Percentiles rank a stretch among this genome's conserved stretches.
Evolutionary conservation across 805 yeast species (phyloP).

Genomic region (Wickerhamomyces queroliae): DNA sequence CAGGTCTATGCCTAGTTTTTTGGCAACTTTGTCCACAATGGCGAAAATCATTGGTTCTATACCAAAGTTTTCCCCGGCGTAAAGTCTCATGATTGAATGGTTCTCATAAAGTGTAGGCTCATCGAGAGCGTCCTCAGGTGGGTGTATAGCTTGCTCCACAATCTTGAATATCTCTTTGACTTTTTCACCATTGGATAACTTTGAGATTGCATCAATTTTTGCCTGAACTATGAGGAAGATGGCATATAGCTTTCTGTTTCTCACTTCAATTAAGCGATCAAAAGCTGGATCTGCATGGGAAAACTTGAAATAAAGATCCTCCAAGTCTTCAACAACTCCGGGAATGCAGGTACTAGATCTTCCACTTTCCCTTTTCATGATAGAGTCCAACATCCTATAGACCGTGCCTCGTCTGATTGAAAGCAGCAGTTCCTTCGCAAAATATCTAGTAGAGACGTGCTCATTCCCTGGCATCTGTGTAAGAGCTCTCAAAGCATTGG

Average conservation of each 20-base stretch:
- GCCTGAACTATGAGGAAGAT: too few species aligned
- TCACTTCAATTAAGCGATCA: background rate
- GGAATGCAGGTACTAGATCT: too few species aligned
- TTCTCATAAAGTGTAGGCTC: background rate
- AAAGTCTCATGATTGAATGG: background rate
- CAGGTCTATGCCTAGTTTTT: background rate
- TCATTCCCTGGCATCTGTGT: background rate
- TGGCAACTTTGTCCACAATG: background rate
- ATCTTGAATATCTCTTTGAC: too few species aligned
- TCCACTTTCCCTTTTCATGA: too few species aligned
- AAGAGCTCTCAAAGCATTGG: background rate
- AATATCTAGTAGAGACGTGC: background rate
- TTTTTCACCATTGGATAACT: too few species aligned
- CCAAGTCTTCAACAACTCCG: too few species aligned
- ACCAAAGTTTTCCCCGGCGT: background rate
- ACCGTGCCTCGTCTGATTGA: background rate
- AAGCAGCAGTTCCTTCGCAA: background rate
- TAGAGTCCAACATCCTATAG: background rate
- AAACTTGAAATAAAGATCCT: background rate
- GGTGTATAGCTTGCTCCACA: too few species aligned
- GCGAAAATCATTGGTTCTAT: background rate
- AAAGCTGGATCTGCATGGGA: background rate
- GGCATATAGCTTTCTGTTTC: background rate
- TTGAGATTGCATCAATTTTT: too few species aligned
- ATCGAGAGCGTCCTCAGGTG: background rate